Conservation (phyloP, 2,329 filamentous ascomycete genomes). For the Arthroderma sp. region DNA sequence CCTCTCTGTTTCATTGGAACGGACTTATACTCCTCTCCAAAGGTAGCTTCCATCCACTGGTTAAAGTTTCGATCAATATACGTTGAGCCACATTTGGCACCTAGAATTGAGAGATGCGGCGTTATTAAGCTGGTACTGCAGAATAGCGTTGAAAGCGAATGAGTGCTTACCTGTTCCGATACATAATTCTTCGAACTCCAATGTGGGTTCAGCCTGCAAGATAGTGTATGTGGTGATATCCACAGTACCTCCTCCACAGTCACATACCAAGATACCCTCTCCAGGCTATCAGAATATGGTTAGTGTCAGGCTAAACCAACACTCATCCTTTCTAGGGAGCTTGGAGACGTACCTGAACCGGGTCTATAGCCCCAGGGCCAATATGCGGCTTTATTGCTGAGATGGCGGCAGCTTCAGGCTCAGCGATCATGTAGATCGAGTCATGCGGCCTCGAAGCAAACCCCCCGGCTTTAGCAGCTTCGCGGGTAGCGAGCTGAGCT, state of each 20-base stretch:
- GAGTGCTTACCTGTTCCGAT: constrained; percentile 5
- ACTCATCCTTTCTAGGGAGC: too few relatives aligned
- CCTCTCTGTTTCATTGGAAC: constrained; percentile 15
- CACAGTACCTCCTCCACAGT: constrained; percentile 20
- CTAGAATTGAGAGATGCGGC: constrained; percentile 4
- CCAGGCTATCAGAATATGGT: constrained; percentile 3
- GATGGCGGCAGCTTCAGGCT: constrained; percentile 12
- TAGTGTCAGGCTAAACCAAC: background rate
- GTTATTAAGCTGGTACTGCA: background rate
- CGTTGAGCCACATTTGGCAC: constrained; percentile 23
- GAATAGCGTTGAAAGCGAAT: background rate
- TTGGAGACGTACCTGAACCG: constrained; percentile 1
- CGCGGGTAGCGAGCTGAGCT: constrained; percentile 10
- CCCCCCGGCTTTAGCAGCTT: constrained; percentile 11
- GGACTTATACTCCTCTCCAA: constrained; percentile 17
- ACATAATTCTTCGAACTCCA: constrained; percentile 11
- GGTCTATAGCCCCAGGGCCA: constrained; percentile 5
- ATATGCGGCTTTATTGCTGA: constrained; percentile 4
- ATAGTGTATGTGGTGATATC: constrained; percentile 17
- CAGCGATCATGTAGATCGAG: constrained; percentile 10
- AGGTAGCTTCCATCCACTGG: constrained; percentile 17
- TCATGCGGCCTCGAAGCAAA: constrained; percentile 11
- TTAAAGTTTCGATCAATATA: constrained; percentile 25
- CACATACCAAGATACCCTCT: constrained; percentile 15
- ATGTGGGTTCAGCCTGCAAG: constrained; percentile 5